phyloP scores from a whole-genome alignment of 169 alveolate species.

The Cryptosporidium ubiquitum region DNA sequence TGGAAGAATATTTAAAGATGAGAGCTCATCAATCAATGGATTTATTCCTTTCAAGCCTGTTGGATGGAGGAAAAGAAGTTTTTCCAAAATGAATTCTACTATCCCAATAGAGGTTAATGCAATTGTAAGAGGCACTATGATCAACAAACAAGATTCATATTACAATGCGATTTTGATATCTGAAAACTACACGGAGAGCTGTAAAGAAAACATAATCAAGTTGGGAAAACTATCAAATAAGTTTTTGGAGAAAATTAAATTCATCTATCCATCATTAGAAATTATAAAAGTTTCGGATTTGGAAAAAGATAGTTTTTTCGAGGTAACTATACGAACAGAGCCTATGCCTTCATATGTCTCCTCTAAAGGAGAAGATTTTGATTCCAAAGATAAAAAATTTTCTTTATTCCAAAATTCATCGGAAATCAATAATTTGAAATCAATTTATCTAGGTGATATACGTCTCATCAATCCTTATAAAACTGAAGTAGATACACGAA shows the following conservation, averaged over 20 bases:
- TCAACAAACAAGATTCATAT: neutral
- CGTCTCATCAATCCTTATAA: constrained; percentile 50
- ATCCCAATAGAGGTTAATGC: neutral
- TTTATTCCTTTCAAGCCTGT: constrained; percentile 39
- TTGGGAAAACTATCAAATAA: constrained; percentile 14
- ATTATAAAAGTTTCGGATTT: constrained; percentile 34
- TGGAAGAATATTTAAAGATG: neutral
- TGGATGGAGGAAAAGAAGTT: constrained; percentile 66
- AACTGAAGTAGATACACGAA: constrained; percentile 19
- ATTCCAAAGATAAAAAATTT: neutral
- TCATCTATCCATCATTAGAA: constrained; percentile 26
- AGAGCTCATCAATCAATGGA: neutral
- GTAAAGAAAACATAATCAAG: constrained; percentile 1
- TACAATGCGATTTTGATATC: constrained; percentile 50
- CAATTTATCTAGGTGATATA: constrained; percentile 44
- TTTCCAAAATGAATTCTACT: neutral
- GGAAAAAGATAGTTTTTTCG: constrained; percentile 26
- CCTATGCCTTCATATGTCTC: constrained; percentile 67
- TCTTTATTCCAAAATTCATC: neutral
- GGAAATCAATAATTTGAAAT: neutral
- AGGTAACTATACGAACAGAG: constrained; percentile 46
- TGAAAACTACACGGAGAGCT: constrained; percentile 10
- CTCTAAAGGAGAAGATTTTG: constrained; percentile 62
- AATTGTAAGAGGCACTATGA: neutral
- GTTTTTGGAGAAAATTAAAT: constrained; percentile 19